Evolutionary conservation across 2,329 filamentous ascomycete genomes (phyloP).

Genomic region (Alternaria burnsii): DNA sequence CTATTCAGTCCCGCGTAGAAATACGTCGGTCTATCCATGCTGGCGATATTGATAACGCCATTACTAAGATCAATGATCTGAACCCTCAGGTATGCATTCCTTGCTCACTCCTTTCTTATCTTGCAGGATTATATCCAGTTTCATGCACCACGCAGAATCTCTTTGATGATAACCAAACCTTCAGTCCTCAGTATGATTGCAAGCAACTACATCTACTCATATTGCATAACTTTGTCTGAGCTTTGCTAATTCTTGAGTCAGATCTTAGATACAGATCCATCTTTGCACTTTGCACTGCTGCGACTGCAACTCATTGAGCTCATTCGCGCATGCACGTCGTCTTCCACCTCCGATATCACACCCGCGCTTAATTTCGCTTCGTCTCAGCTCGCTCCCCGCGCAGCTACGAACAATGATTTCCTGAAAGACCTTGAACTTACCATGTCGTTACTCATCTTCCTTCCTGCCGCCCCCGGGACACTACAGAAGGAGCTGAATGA

Average conservation of each 20-base stretch:
- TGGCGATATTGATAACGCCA: conserved; percentile 85
- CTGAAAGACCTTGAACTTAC: conserved; percentile 88
- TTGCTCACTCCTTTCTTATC: conserved; percentile 8
- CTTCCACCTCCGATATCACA: conserved; percentile 74
- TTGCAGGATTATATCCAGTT: conserved; percentile 93
- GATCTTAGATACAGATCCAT: conserved; percentile 85
- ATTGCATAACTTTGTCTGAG: conserved; percentile 16
- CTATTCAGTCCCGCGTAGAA: conserved; percentile 79
- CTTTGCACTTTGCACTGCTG: conserved; percentile 87
- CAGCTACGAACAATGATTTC: conserved; percentile 81
- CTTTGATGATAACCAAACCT: conserved; percentile 89
- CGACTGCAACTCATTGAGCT: conserved; percentile 93
- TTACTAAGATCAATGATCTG: conserved; percentile 86
- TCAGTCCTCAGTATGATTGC: conserved; percentile 85
- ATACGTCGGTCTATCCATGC: conserved; percentile 86
- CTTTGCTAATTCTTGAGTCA: conserved; percentile 54
- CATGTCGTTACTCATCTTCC: conserved; percentile 90
- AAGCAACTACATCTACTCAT: conserved; percentile 22
- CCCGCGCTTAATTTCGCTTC: conserved; percentile 88
- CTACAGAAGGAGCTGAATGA: conserved; percentile 78
- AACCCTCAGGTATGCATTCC: conserved; percentile 80
- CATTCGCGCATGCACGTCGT: conserved; percentile 77
- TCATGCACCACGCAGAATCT: conserved; percentile 99
- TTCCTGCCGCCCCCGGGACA: conserved; percentile 67
- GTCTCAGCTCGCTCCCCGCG: conserved; percentile 84